phyloP scores from a whole-genome alignment of 2,329 filamentous ascomycete genomes.

The Trematosphaeria pertusa region DNA sequence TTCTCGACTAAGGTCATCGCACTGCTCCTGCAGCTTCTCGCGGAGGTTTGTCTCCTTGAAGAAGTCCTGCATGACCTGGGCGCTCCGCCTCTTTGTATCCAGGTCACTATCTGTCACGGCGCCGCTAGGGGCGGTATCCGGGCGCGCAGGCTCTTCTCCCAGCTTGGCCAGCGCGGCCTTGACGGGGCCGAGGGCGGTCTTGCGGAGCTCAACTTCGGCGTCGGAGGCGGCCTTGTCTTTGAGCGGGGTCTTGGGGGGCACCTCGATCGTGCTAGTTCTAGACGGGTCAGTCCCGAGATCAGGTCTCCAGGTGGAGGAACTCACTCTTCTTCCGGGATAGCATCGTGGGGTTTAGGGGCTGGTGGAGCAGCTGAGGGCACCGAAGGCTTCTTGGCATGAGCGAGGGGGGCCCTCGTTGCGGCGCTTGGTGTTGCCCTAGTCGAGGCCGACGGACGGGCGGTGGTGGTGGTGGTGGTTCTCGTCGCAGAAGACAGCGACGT shows the following conservation, averaged over 20 bases:
- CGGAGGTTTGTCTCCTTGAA: slow-evolving; percentile 48
- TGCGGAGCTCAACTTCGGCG: slow-evolving; percentile 41
- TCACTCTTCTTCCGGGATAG: slow-evolving; percentile 27
- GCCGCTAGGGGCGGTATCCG: slow-evolving; percentile 43
- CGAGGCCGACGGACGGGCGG: slow-evolving; percentile 32
- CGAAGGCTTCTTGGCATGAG: slow-evolving; percentile 41
- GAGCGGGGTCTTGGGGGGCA: slow-evolving; percentile 28
- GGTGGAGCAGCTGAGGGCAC: slow-evolving; percentile 22
- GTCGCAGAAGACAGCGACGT: slow-evolving; percentile 36
- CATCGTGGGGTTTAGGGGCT: slow-evolving; percentile 11
- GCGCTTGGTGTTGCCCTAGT: slow-evolving; percentile 26
- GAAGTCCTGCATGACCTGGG: slow-evolving; percentile 48
- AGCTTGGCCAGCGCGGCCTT: slow-evolving; percentile 40
- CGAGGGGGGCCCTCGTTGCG: slow-evolving; percentile 27
- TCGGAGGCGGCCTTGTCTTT: slow-evolving; percentile 47
- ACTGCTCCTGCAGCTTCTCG: slow-evolving; percentile 45
- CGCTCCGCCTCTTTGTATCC: slow-evolving; percentile 41
- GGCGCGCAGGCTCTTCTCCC: slow-evolving; percentile 34
- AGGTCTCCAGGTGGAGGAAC: neutral
- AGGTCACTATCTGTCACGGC: slow-evolving; percentile 36
- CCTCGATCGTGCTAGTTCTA: slow-evolving; percentile 30
- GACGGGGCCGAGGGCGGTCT: slow-evolving; percentile 32
- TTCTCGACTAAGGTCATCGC: slow-evolving; percentile 40
- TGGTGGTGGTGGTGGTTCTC: slow-evolving; percentile 24
- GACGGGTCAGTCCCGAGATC: neutral